Evolutionary conservation across 208 protist genomes (phyloP).

Genomic region (Sergeia podlipaevii): DNA sequence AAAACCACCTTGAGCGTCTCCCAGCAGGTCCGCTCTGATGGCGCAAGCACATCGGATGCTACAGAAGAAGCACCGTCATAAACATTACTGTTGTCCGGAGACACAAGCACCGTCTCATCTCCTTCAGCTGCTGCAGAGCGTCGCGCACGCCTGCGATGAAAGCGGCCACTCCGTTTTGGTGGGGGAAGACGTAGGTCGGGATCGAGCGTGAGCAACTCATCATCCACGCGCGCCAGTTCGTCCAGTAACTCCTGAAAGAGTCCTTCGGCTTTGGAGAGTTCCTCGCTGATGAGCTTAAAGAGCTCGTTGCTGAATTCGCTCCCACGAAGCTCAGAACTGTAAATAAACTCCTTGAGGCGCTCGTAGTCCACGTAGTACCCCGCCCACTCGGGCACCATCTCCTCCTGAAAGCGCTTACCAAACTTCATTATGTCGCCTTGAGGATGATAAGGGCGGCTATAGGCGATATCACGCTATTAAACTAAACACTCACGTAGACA

Average conservation of each 20-base stretch:
- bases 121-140: constrained; percentile 4
- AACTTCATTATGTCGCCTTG: constrained; percentile 82
- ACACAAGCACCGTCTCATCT: constrained; percentile 29
- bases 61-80: no score
- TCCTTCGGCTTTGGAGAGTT: constrained; percentile 65
- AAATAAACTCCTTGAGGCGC: constrained; percentile 79
- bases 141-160: constrained; percentile 50
- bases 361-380: constrained; percentile 89
- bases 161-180: constrained; percentile 28
- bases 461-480: not conserved
- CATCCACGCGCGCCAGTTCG: constrained; percentile 67
- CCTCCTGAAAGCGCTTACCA: constrained; percentile 83
- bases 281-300: constrained; percentile 65
- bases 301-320: constrained; percentile 72
- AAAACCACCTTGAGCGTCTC: constrained; percentile 55
- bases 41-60: no score
- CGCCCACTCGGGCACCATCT: constrained; percentile 81
- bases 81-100: constrained; percentile 21
- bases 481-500: not conserved
- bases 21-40: no score
- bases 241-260: constrained; percentile 73
- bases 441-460: not conserved
- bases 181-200: constrained; percentile 34
- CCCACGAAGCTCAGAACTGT: constrained; percentile 63
- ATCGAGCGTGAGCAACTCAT: constrained; percentile 62